phyloP scores from a whole-genome alignment of 495 filamentous ascomycete species.

The Xylaria acuta region DNA sequence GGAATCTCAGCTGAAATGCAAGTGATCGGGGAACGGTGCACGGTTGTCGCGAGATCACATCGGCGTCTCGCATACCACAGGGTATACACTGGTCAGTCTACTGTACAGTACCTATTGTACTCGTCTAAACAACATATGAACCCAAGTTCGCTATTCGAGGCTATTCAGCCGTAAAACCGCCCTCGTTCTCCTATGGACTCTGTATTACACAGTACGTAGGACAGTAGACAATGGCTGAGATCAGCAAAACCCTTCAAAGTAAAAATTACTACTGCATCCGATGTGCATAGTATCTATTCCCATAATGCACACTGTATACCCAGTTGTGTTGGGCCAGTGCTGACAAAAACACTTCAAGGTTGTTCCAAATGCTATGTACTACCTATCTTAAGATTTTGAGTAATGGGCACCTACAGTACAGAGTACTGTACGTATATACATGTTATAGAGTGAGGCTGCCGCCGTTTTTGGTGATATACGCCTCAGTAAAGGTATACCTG shows the following conservation, averaged over 20 bases:
- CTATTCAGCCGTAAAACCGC: not conserved
- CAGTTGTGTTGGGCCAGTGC: not conserved
- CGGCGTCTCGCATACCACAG: not conserved
- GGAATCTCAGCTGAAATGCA: slow-evolving; percentile 22
- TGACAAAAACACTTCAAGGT: not conserved
- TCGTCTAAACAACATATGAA: slow-evolving; percentile 1
- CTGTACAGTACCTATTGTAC: not conserved
- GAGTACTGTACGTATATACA: too few relatives aligned
- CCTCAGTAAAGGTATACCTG: not conserved
- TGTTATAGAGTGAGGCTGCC: not conserved
- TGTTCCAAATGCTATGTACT: not conserved
- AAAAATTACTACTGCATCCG: too few relatives aligned
- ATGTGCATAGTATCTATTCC: not conserved
- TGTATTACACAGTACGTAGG: too few relatives aligned
- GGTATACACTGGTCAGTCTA: not conserved
- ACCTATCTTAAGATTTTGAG: not conserved
- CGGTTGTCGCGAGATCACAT: not conserved
- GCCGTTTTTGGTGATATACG: not conserved
- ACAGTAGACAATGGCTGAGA: not conserved
- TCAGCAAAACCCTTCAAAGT: not conserved
- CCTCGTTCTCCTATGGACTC: not conserved
- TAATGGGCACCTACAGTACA: not conserved
- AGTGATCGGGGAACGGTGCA: not conserved
- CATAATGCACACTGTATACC: not conserved
- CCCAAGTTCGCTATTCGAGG: not conserved